Evolutionary conservation across 2,329 filamentous ascomycete genomes (phyloP), one percentile per base, ranked within the genome.

Genomic region (Aspergillus hiratsukae): DNA sequence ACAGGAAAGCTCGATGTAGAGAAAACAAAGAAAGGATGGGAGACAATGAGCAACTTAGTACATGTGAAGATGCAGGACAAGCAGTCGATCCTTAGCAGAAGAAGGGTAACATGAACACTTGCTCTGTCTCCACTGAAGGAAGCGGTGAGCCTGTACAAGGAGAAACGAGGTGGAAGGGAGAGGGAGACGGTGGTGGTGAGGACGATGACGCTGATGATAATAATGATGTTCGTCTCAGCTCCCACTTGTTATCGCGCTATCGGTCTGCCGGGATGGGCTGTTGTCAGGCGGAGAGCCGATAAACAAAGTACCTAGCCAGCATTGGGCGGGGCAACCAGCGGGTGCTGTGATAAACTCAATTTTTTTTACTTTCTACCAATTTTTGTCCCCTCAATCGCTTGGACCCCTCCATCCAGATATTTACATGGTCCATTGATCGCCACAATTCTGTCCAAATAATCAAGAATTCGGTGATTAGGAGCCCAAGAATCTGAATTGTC

Each of bases 321-420:
- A 51, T 28, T 27, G 49, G 58, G 64, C 61, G 59, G 64, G 64
- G 62, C 62, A 61, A 59, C 57, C 57, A 49, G 43, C 11, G 43
- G 21, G 41, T 45, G 21, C 41, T 45, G 41, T 45, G 41, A 45
- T 14, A 23, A 23, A 19, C 40, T 23, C 41, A 23, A 10, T 54
- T 56, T 56, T 53, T 57, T 57, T 52, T 35, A 49, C 58, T 51
- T 51, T 49, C n/a, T 49, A 52, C 53, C 9, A 8, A 35, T 35
- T 51, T 49, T 51, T 27, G n/a, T 14, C 21, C 43, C 23, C 43
- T 46, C 43, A 27, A 21, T 46, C 7, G 11, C 43, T 46, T 14
- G 11, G 27, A 23, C 43, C 19, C 19, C 19, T 14, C 41, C 41
- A 10, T 25, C 43, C 21, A 27, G 17, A 46, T 27, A 46, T 46